Evolutionary conservation across 23 red algal species (phyloP).

Genomic region (Gracilaria gracilis): DNA sequence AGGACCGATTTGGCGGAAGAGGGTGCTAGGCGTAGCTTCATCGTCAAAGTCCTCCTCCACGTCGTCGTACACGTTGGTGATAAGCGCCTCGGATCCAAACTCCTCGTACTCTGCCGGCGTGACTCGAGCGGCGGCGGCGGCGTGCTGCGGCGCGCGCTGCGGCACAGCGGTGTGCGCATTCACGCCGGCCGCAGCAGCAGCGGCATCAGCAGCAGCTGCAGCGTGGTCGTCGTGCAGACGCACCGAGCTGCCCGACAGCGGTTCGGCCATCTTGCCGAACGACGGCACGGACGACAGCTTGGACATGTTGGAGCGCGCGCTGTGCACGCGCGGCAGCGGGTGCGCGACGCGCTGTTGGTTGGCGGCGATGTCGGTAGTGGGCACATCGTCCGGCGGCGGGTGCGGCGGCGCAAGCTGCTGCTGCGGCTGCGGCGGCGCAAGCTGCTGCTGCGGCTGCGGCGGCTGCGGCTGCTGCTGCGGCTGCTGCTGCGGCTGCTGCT

Average conservation of each 20-base stretch:
- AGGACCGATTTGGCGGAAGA: constrained; percentile 63
- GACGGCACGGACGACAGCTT: constrained; percentile 41
- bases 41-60: constrained; percentile 40
- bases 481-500: not conserved
- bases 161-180: not conserved
- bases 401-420: not conserved
- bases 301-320: constrained; percentile 11
- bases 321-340: constrained; percentile 4
- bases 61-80: constrained; percentile 39
- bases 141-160: not conserved
- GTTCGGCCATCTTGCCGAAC: constrained; percentile 26
- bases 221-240: not conserved
- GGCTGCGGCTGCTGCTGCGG: not conserved
- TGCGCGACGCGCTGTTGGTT: not conserved
- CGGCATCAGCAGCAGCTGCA: too few relatives aligned
- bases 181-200: too few relatives aligned
- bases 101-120: constrained; percentile 41
- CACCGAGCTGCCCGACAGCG: constrained; percentile 5
- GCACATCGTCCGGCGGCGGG: not conserved
- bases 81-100: constrained; percentile 45
- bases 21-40: constrained; percentile 17
- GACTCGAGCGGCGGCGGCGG: not conserved
- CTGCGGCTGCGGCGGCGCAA: not conserved
- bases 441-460: not conserved
- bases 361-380: not conserved